Evolutionary conservation across 805 yeast genomes (phyloP), one percentile per base, ranked within the genome.

Genomic region (Candida ortonii): DNA sequence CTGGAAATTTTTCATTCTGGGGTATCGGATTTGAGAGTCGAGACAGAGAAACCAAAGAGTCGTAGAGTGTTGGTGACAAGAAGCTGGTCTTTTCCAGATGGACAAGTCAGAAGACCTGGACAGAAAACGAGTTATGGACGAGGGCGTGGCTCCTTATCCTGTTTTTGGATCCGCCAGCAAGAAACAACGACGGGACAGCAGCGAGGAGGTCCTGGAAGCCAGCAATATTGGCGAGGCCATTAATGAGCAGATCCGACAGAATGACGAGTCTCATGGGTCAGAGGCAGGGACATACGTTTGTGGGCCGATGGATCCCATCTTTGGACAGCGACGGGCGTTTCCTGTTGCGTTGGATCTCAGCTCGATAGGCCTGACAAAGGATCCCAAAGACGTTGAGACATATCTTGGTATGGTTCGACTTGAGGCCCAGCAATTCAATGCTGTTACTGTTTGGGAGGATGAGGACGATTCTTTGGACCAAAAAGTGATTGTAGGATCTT

Each of bases 311-410:
- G 67, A 62, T 36, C 60, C 62, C 3, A 27, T 50, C 10, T 61
- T 60, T 45, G 66, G 66, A 0, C 67, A 62, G 37, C 30, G 61
- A 23, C 35, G 61, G 23, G 67, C 64, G 11, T 62, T 62, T 22
- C 67, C 67, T 0, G 34, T 62, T 7, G 25, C 34, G 1, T 34
- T 61, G 7, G 51, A 49, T 30, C 25, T 49, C 10, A 30, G 18
- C 1, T 17, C 30, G 3, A 37, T 48, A 4, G 54, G 57, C 30
- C 29, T 40, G 4, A 19, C 18, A 2, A 33, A 38, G 17, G 18
- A 31, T 1, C 58, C 61, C 3, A 22, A 35, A 8, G 54, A 46
- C 28, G 67, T 55, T 3, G 39, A 50, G 14, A 50, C 56, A 22
- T 63, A 63, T 40, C 37, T 63, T 21, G 60, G 62, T 1, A 47